Evolutionary conservation across 345 rosid species (phyloP).

Genomic region (Jatropha curcas): DNA sequence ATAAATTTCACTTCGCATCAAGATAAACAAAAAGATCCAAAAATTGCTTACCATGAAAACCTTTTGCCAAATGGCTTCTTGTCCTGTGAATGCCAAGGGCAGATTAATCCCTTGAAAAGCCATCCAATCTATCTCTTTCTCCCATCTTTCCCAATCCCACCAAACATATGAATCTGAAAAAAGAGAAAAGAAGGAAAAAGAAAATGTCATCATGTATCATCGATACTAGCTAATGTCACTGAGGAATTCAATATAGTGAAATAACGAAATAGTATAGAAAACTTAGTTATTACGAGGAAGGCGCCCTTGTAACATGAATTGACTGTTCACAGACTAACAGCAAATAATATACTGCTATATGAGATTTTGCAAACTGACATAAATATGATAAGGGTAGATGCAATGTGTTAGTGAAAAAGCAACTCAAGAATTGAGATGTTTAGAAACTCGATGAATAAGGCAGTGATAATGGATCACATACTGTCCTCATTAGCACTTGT

Average conservation of each 20-base stretch:
- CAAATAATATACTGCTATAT: background rate
- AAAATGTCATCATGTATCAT: conserved; percentile 14
- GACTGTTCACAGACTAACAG: background rate
- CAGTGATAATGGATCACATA: background rate
- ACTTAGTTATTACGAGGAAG: background rate
- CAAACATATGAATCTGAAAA: conserved; percentile 82
- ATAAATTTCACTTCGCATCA: background rate
- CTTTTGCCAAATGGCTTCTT: conserved; percentile 91
- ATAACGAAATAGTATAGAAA: background rate
- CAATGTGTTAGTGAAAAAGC: background rate
- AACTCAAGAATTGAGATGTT: background rate
- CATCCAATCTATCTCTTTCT: conserved; percentile 99
- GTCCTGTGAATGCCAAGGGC: conserved; percentile 94
- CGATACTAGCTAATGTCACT: background rate
- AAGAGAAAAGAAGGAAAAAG: too few relatives aligned
- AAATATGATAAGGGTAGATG: background rate
- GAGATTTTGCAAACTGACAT: background rate
- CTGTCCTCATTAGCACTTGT: background rate
- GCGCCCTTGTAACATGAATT: background rate
- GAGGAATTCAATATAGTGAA: background rate
- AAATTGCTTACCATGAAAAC: conserved; percentile 67
- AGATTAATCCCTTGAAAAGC: conserved; percentile 95
- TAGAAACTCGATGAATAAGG: background rate
- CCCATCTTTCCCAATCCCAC: conserved; percentile 97
- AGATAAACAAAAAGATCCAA: background rate